Evolutionary conservation across 176 grass and related monocot genomes (phyloP), one percentile per base, ranked within the genome.

Genomic region (Metroxylon sagu): DNA sequence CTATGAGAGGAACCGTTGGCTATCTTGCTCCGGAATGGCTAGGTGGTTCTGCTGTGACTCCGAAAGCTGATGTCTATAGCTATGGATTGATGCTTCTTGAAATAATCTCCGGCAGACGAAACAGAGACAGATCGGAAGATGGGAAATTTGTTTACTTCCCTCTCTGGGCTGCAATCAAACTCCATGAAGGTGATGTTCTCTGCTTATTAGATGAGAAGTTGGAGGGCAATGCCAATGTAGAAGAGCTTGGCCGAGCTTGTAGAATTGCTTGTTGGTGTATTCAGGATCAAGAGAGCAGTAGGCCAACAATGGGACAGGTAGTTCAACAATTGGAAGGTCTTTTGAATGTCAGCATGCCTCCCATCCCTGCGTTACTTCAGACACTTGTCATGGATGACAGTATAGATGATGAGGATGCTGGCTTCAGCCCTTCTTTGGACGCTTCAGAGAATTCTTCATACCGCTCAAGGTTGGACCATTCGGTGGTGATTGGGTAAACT

Each of bases 21-120:
- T 85, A 85, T 65, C 71, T 85, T 6, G 66, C 82, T 50, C 76
- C 71, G 0, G 76, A 85, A 59, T 85, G 82, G 82, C 49, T 76
- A 1, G 56, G 19, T 18, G 76, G 76, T 0, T 30, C 35, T 5
- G 25, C 71, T 60, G 75, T 85, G 1, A 85, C 82, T 14, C 15
- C 56, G 4, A 85, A 76, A 35, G 60, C 31, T 3, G 71, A 79
- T 62, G 76, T 85, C 0, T 85, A 85, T 27, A 79, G 76, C 29
- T 85, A 69, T 18, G 76, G 71, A 14, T 59, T 85, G 19, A 12
- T 79, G 27, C 82, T 83, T 19, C 52, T 83, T 4, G 80, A 83
- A 50, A 52, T 78, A 29, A 70, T 83, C 49, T 79, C 76, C 1
- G 82, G 75, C 14, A 71, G 52, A 2, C 73, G 59, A 48, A 79